Base-by-base conservation (phyloP, 2,329 filamentous ascomycete species). In the Penicillium sclerotigenum region DNA sequence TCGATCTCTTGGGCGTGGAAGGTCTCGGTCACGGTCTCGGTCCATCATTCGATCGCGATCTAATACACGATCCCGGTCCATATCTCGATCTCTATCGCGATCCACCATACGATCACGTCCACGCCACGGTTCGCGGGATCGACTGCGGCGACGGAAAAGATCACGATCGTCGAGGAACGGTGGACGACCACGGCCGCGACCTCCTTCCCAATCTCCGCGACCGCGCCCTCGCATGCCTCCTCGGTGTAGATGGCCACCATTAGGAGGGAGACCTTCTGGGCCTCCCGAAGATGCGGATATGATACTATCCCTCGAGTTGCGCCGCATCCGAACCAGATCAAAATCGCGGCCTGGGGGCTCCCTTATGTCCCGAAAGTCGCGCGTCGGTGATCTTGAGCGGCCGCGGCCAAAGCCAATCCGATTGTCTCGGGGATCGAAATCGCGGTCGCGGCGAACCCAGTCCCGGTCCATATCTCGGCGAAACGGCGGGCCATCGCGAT, bases 361-460 rank as follows among this genome's bases (percentile, higher is more conserved):
- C 61, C 74, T 65, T 28, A 65, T 54, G 55, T 77, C 75, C 26
- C 75, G 71, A 55, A 75, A 76, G 54, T 76, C 74, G 56, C 74
- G 70, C 18, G 71, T 70, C 13, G 76, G 77, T 3, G 77, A 72
- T 65, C 78, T 59, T 58, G 75, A 73, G 62, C 77, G 73, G 41
- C 80, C 77, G 40, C 76, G 74, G 13, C 77, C 74, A 55, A 78
- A 76, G 9, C 77, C 72, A 4, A 73, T 69, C 5, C 79, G 73
- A 6, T 73, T 63, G 46, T 78, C 75, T 55, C 77, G 68, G 2
- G 67, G 72, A 47, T 80, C 74, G 55, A 78, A 76, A 26, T 78
- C 75, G n/a, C 76, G 72, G 42, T 80, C 76, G 29, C 77, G 73
- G 13, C 79, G 77, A 51, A 72, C 64, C 74, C 76, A 77, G 38